Evolutionary conservation across 2,329 filamentous ascomycete species (phyloP), one percentile per base, ranked within the genome.

Genomic region (Helotiales sp.): DNA sequence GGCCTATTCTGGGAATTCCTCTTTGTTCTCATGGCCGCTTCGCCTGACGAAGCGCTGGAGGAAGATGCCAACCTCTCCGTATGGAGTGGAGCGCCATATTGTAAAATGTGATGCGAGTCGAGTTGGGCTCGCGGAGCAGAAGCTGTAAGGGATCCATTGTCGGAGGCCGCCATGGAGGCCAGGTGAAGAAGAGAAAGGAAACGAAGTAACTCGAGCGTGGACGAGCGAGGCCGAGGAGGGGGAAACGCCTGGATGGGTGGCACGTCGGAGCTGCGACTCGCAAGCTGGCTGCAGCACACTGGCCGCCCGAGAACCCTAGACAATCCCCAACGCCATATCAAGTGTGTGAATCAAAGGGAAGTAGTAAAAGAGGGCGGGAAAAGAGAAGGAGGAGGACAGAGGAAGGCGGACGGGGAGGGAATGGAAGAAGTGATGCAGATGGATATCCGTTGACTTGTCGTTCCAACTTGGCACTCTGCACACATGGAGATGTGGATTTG

Each of bases 21-120:
- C 49, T 71, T 72, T 55, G 63, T 68, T 37, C 49, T 72, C 69
- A 73, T 74, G 20, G 66, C 69, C 62, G 65, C 67, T 54, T 72
- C 64, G 50, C 64, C 70, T 17, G 74, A 76, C 11, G 71, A 72
- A 40, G 67, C 47, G 22, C 43, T 49, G 32, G 63, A 65, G 15
- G 76, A 75, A 24, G 73, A 73, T 8, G 63, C 50, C 50, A 69
- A 43, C 40, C 71, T 68, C 47, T 65, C 64, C n/a, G 61, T 32
- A 4, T 50, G 34, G 20, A 65, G 47, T 45, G 63, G 49, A 32
- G 66, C 37, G 52, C 64, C 72, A 75, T 76, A 62, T 61, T 75
- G 70, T 34, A 71, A 55, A 64, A 73, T 69, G 40, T 68, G 64
- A 57, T 75, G 70, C 52, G 69, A 65, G 17, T 76, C 71, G 52